Conservation (phyloP, 192 early-diverging fungal genomes). For the Chytriomyces confervae region DNA sequence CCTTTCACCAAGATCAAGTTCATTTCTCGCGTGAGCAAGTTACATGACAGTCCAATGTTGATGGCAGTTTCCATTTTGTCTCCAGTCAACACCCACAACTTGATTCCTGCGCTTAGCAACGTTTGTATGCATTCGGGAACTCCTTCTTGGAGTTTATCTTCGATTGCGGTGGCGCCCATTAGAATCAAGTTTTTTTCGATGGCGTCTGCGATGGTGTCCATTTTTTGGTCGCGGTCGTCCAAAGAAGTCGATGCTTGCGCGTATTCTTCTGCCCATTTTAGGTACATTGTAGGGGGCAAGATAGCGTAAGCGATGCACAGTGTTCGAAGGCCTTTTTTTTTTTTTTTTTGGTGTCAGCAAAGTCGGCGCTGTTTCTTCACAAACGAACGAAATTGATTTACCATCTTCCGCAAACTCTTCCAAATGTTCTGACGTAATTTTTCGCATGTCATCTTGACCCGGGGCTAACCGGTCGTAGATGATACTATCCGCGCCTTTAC, state of each 20-base stretch:
- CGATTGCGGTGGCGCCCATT: conserved; percentile 96
- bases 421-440: conserved; percentile 75
- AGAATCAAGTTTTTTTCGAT: conserved; percentile 83
- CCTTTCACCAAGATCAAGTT: conserved; percentile 77
- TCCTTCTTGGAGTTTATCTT: conserved; percentile 97
- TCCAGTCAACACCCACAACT: conserved; percentile 96
- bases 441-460: conserved; percentile 72
- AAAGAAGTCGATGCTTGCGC: conserved; percentile 75
- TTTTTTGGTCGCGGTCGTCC: conserved; percentile 78
- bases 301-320: conserved; percentile 82
- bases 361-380: conserved; percentile 16
- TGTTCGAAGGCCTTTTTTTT: conserved; percentile 67
- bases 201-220: conserved; percentile 77
- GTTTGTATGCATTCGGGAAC: conserved; percentile 92
- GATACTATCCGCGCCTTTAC: conserved; percentile 94
- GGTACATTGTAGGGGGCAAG: conserved; percentile 74
- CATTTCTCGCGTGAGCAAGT: conserved; percentile 84
- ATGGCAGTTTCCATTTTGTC: conserved; percentile 98
- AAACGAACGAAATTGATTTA: conserved; percentile 36
- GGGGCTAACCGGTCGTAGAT: conserved; percentile 82
- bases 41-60: conserved; percentile 96
- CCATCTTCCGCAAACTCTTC: conserved; percentile 82
- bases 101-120: conserved; percentile 85
- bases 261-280: conserved; percentile 71
- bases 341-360: background rate